Evolutionary conservation across 2,329 filamentous ascomycete genomes (phyloP).

Genomic region (Karstenula rhodostoma): DNA sequence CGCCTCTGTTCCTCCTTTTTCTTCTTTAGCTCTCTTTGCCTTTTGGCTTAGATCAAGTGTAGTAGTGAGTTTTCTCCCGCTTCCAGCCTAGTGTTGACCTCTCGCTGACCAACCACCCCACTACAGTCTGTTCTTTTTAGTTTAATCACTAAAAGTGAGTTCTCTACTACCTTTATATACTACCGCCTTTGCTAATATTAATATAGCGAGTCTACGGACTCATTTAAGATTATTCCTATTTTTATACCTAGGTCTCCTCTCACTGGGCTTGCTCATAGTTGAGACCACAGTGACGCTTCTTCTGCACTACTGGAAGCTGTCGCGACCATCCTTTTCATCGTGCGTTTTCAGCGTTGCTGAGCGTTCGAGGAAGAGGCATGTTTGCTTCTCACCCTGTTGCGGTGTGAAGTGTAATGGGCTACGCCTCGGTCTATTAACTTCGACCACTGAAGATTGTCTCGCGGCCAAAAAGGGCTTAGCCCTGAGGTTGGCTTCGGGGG

Average conservation of each 20-base stretch:
- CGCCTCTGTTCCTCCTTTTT: not conserved
- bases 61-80: not conserved
- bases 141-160: conserved; percentile 10
- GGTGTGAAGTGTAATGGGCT: not conserved
- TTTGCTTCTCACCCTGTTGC: not conserved
- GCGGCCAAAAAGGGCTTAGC: too few relatives aligned
- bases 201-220: not conserved
- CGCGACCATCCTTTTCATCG: conserved; percentile 3
- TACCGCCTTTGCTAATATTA: too few relatives aligned
- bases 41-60: conserved; percentile 11
- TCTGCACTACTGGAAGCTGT: not conserved
- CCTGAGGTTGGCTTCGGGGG: too few relatives aligned
- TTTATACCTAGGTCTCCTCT: conserved; percentile 5
- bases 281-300: conserved; percentile 2
- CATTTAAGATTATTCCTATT: conserved; percentile 10
- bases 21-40: conserved; percentile 8
- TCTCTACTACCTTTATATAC: too few relatives aligned
- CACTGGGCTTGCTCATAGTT: conserved; percentile 12
- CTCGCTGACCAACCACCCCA: not conserved
- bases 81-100: not conserved
- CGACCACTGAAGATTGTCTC: too few relatives aligned
- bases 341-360: conserved; percentile 1
- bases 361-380: not conserved
- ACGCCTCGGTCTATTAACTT: too few relatives aligned
- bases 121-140: conserved; percentile 12